phyloP scores from a whole-genome alignment of 2,329 filamentous ascomycete genomes.

The Colletotrichum gloeosporioides region DNA sequence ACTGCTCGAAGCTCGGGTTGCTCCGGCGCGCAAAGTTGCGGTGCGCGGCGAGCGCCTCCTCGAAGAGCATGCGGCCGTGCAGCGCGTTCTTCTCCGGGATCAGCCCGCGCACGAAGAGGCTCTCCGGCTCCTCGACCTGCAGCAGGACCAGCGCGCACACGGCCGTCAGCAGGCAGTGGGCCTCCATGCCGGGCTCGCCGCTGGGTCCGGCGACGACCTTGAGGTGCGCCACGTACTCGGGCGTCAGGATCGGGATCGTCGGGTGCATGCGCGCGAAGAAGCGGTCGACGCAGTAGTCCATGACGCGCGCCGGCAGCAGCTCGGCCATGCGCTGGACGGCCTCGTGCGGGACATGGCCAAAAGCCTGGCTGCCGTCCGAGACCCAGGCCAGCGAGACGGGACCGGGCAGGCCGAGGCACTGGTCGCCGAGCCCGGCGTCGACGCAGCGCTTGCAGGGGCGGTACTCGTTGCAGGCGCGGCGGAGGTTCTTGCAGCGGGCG shows the following conservation, averaged over 20 bases:
- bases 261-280: conserved; percentile 46
- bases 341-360: conserved; percentile 26
- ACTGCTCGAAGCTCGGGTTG: conserved; percentile 42
- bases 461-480: conserved; percentile 49
- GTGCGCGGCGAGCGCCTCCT: conserved; percentile 38
- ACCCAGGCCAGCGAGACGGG: conserved; percentile 20
- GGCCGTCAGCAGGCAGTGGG: conserved; percentile 40
- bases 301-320: conserved; percentile 34
- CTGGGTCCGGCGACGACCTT: conserved; percentile 25
- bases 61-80: conserved; percentile 43
- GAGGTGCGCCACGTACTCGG: conserved; percentile 38
- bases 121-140: conserved; percentile 43
- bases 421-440: conserved; percentile 43
- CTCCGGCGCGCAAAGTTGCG: conserved; percentile 36
- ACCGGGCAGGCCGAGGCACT: conserved; percentile 34
- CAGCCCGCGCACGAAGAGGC: conserved; percentile 34
- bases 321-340: conserved; percentile 35
- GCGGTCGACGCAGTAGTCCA: conserved; percentile 42
- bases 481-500: conserved; percentile 45
- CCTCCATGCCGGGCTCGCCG: conserved; percentile 34
- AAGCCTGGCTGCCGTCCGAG: conserved; percentile 25
- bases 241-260: conserved; percentile 48
- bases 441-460: conserved; percentile 48
- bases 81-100: conserved; percentile 39
- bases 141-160: conserved; percentile 47